These are phyloP conservation scores for Danielia oregonensis DNA, from an alignment of 805 yeast genomes.

Conservation along the genomic window DNA sequence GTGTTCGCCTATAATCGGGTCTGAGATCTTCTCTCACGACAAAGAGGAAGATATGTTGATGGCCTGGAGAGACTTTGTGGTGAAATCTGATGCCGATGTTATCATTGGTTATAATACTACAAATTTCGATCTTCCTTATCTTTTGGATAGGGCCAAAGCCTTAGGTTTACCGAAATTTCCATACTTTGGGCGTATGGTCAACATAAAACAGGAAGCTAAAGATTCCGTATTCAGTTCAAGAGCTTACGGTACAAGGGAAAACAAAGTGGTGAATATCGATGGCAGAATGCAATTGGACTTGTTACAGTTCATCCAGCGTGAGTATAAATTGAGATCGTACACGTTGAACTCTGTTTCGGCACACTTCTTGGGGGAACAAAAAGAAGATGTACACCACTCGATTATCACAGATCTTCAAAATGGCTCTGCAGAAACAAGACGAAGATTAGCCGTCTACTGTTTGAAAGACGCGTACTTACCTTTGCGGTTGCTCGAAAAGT, in stretches of 20 bases:
- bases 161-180: constrained; percentile 69
- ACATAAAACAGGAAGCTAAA: constrained; percentile 70
- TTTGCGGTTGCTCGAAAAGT: constrained; percentile 77
- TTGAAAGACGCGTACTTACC: constrained; percentile 95
- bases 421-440: constrained; percentile 86
- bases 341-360: constrained; percentile 95
- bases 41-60: constrained; percentile 79
- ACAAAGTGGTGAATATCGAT: constrained; percentile 86
- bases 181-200: constrained; percentile 73
- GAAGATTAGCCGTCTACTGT: constrained; percentile 95
- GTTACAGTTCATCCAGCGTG: constrained; percentile 89
- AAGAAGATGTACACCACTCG: constrained; percentile 97
- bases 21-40: constrained; percentile 74
- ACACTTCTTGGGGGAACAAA: constrained; percentile 88
- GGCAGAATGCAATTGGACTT: constrained; percentile 95
- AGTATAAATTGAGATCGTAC: constrained; percentile 89
- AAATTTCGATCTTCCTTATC: constrained; percentile 92
- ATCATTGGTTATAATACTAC: constrained; percentile 94
- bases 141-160: constrained; percentile 81
- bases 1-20: constrained; percentile 91
- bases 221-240: constrained; percentile 86
- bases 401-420: constrained; percentile 93
- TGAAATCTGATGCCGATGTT: constrained; percentile 88
- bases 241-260: constrained; percentile 95
- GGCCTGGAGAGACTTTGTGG: constrained; percentile 84